Evolutionary conservation across 2,329 filamentous ascomycete genomes (phyloP).

Genomic region (Fusarium pininemorale): DNA sequence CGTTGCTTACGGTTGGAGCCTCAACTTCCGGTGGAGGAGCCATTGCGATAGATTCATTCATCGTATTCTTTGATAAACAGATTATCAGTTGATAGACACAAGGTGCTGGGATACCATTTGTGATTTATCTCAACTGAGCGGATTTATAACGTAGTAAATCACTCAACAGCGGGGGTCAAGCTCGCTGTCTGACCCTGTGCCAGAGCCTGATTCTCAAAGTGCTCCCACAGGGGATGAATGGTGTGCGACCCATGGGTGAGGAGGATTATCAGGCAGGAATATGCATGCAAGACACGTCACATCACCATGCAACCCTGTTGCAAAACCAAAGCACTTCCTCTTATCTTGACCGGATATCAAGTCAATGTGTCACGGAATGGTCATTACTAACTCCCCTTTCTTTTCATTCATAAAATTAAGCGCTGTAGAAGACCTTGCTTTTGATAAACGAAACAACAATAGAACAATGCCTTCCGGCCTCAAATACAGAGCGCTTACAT

Average conservation of each 20-base stretch:
- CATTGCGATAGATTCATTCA: background rate
- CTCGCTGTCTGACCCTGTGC: background rate
- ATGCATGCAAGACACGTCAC: background rate
- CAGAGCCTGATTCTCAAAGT: background rate
- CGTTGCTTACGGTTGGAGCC: background rate
- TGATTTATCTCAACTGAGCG: background rate
- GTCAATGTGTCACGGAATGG: background rate
- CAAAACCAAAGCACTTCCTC: background rate
- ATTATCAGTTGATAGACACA: background rate
- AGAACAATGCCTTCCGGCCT: background rate
- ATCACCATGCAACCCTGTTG: background rate
- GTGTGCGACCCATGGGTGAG: background rate
- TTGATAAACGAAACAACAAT: background rate
- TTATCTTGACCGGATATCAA: background rate
- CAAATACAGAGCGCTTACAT: background rate
- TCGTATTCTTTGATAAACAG: background rate
- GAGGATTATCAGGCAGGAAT: background rate
- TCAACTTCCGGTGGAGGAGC: background rate
- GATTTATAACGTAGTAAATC: background rate
- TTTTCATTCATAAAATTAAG: background rate
- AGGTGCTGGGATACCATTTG: background rate
- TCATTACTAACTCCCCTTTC: background rate
- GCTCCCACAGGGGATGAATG: background rate
- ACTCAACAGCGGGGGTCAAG: background rate
- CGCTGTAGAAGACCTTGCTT: background rate